A percentile compares a stretch with the other conserved stretches of the same genome.
These are phyloP conservation scores for Diatrype stigma DNA, from an alignment of 2,329 filamentous ascomycete species.

Conservation along the genomic window DNA sequence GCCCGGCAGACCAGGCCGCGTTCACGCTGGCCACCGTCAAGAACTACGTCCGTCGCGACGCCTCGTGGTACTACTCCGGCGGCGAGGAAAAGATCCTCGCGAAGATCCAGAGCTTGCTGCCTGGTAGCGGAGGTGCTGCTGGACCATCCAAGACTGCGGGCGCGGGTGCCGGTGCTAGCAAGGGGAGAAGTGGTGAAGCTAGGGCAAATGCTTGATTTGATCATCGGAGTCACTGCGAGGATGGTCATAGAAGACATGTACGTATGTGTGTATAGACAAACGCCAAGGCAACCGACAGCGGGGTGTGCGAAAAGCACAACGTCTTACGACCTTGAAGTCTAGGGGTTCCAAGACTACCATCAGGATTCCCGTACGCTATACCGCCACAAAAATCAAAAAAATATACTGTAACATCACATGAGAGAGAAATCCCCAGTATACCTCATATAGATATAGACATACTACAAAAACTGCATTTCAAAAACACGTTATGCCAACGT, in stretches of 20 bases:
- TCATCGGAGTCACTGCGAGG: too few species aligned
- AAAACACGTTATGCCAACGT: neutral
- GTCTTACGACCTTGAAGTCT: too few species aligned
- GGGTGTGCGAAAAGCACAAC: too few species aligned
- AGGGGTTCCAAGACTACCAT: too few species aligned
- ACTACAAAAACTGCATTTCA: conserved; percentile 1
- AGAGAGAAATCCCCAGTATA: neutral
- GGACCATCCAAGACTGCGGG: neutral
- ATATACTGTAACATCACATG: conserved; percentile 16
- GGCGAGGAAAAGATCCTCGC: conserved; percentile 20
- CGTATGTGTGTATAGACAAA: neutral
- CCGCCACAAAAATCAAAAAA: neutral
- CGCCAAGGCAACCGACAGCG: neutral
- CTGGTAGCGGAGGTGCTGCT: neutral
- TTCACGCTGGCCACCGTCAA: conserved; percentile 26
- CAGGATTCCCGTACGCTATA: too few species aligned
- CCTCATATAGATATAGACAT: conserved; percentile 1
- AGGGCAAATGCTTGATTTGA: conserved; percentile 14
- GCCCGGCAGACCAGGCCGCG: too few species aligned
- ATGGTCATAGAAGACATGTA: neutral
- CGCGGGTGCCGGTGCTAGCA: too few species aligned
- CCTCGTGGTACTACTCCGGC: conserved; percentile 23
- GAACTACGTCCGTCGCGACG: conserved; percentile 33
- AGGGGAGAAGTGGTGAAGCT: conserved; percentile 1
- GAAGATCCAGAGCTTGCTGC: conserved; percentile 14